Base-by-base conservation (phyloP, 2,329 filamentous ascomycete species). In the Decorospora gaudefroyi region DNA sequence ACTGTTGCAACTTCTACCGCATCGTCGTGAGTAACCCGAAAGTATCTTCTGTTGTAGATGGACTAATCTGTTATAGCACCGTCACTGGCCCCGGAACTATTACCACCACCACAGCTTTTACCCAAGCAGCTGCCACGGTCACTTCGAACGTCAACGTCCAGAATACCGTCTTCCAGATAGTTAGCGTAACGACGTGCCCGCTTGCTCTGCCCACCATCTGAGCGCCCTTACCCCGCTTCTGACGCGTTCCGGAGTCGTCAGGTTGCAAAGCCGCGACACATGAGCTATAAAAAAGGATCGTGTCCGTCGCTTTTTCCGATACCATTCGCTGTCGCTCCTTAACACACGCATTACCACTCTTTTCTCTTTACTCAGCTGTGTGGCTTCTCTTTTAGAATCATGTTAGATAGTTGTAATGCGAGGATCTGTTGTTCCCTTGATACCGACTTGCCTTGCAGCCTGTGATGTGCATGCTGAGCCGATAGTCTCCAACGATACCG, bases 1-100 rank as follows among this genome's bases (percentile, higher is more conserved):
- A 46, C 43, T 16, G 13, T 36, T n/a, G n/a, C n/a, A n/a, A n/a
- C n/a, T n/a, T n/a, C n/a, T n/a, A n/a, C 3, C 13, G 2, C 26
- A 10, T 22, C 6, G 22, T 17, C 7, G 17, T 27, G n/a, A 18
- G 31, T 12, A 31, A n/a, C n/a, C n/a, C 15, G 42, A 42, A 17
- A 42, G 42, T 23, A 19, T 13, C 4, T 11, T 21, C 1, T 17
- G 19, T 6, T 15, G 6, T 1, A 7, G 6, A 16, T n/a, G n/a
- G 22, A 25, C 37, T 46, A 17, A 46, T 17, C 10, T 9, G 8
- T n/a, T 10, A n/a, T 21, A 46, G 42, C 8, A 46, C 42, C 11
- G 34, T 26, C 5, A 42, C 38, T n/a, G n/a, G n/a, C n/a, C 27
- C 31, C 3, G 12, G 26, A 11, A 31, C 12, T 6, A 26, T 19